These are phyloP conservation scores for Pelargonium cotyledonis DNA, from an alignment of 441 rosid species.

Conservation along the genomic window DNA sequence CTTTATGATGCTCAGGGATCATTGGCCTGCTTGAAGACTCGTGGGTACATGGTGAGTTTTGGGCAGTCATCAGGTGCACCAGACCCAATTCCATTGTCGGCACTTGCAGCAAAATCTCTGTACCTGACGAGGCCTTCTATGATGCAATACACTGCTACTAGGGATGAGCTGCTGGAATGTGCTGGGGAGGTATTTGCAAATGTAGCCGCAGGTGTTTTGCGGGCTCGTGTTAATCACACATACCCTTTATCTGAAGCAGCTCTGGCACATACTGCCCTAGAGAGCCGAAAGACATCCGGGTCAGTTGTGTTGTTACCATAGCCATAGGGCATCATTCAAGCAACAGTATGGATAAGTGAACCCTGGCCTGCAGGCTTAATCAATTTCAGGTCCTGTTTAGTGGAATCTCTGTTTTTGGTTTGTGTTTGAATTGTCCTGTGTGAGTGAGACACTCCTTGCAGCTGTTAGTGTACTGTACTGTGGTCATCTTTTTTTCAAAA, in stretches of 20 bases:
- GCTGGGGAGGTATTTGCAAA: slow-evolving; percentile 68
- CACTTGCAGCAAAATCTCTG: slow-evolving; percentile 56
- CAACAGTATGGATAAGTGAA: not conserved
- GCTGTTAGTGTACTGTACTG: too few relatives aligned
- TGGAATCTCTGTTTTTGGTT: not conserved
- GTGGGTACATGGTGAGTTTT: slow-evolving; percentile 81
- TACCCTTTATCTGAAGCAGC: slow-evolving; percentile 67
- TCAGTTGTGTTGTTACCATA: slow-evolving; percentile 71
- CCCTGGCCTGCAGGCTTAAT: not conserved
- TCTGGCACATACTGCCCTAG: slow-evolving; percentile 67
- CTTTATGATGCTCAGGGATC: slow-evolving; percentile 51
- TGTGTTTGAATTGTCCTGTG: not conserved
- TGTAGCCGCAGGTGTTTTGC: slow-evolving; percentile 52
- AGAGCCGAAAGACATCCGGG: slow-evolving; percentile 60
- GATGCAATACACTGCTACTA: slow-evolving; percentile 55
- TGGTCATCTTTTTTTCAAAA: too few relatives aligned
- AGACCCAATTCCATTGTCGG: slow-evolving; percentile 69
- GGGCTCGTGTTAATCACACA: slow-evolving; percentile 58
- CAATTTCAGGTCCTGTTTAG: not conserved
- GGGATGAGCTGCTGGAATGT: slow-evolving; percentile 68
- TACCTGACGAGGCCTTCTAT: slow-evolving; percentile 76
- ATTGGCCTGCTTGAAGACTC: slow-evolving; percentile 60
- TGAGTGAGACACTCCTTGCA: not conserved
- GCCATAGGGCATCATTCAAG: slow-evolving; percentile 6
- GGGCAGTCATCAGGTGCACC: slow-evolving; percentile 83